phyloP scores from a whole-genome alignment of 2,329 filamentous ascomycete genomes.

The Neopestalotiopsis rosae region DNA sequence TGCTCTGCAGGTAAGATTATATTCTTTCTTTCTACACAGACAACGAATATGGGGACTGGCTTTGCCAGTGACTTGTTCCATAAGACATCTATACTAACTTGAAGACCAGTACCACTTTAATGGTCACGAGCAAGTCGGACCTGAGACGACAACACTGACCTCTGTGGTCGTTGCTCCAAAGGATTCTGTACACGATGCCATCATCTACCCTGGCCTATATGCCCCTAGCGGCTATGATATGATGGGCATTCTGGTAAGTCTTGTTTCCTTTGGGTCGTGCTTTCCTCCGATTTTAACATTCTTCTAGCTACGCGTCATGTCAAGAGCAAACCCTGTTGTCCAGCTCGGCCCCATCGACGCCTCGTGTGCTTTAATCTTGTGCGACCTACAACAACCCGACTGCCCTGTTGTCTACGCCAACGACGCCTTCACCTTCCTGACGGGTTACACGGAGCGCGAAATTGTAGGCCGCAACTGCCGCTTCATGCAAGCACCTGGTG shows the following conservation, averaged over 20 bases:
- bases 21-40: constrained; percentile 25
- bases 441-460: constrained; percentile 77
- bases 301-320: constrained; percentile 64
- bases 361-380: constrained; percentile 83
- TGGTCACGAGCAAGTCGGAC: constrained; percentile 10
- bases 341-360: constrained; percentile 83
- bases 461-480: constrained; percentile 82
- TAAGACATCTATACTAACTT: background rate
- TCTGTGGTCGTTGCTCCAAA: constrained; percentile 22
- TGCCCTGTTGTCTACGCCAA: constrained; percentile 84
- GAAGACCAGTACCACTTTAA: constrained; percentile 23
- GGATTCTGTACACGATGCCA: constrained; percentile 42
- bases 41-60: background rate
- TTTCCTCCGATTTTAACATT: background rate
- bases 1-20: constrained; percentile 37
- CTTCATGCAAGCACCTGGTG: constrained; percentile 80
- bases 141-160: constrained; percentile 17
- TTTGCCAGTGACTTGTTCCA: too few relatives aligned
- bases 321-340: constrained; percentile 74
- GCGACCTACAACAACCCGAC: constrained; percentile 76
- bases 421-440: constrained; percentile 78
- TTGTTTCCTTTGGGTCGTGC: background rate
- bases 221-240: constrained; percentile 60
- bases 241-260: constrained; percentile 58
- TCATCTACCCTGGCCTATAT: constrained; percentile 63